phyloP scores from a whole-genome alignment of 2,329 filamentous ascomycete species.

The Botryotinia narcissicola region DNA sequence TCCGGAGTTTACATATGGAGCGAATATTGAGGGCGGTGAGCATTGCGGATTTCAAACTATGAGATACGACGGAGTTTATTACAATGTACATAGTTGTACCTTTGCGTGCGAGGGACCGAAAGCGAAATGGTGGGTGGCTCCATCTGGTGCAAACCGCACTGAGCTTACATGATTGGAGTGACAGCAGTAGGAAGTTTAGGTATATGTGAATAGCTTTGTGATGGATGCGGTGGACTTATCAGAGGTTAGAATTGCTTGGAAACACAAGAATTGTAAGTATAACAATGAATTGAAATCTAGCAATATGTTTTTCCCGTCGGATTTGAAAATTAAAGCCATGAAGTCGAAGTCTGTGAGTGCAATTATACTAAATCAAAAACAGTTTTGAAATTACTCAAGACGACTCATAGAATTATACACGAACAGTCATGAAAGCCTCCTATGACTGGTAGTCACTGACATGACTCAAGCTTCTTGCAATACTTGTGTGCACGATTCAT shows the following conservation, averaged over 20 bases:
- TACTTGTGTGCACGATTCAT: background rate
- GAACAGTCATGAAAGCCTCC: background rate
- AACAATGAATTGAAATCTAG: background rate
- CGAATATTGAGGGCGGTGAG: background rate
- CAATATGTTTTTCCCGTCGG: background rate
- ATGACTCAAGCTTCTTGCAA: background rate
- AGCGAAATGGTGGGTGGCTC: background rate
- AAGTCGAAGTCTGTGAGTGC: rapidly evolving
- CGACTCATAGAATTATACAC: background rate
- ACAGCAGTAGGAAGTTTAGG: too few relatives aligned
- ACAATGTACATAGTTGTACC: background rate
- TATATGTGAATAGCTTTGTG: rapidly evolving
- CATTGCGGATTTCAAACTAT: background rate
- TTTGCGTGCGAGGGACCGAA: background rate
- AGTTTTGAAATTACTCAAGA: background rate
- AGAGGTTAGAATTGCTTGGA: background rate
- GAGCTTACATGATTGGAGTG: too few relatives aligned
- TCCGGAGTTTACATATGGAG: background rate
- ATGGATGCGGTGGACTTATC: rapidly evolving
- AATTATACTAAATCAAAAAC: background rate
- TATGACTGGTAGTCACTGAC: background rate
- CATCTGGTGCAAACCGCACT: background rate
- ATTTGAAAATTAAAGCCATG: background rate
- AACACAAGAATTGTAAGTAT: background rate
- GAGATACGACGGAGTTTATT: background rate